phyloP scores from a whole-genome alignment of 495 filamentous ascomycete species.

The Penicillium steckii region DNA sequence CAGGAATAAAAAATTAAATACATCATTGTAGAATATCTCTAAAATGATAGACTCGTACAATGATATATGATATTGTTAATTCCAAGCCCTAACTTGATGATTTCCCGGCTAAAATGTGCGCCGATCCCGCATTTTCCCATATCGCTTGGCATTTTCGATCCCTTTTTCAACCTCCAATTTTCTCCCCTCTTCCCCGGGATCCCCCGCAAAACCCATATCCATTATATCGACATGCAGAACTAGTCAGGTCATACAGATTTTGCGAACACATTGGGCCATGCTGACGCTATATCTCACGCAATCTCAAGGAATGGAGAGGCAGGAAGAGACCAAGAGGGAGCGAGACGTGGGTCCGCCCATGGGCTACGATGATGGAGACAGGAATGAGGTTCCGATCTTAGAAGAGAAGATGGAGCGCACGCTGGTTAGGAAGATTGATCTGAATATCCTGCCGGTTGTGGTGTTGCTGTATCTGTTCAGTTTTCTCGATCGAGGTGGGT shows the following conservation, averaged over 20 bases:
- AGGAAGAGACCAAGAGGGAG: background rate
- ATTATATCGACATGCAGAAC: background rate
- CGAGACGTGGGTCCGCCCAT: conserved; percentile 8
- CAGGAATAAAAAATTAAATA: too few relatives aligned
- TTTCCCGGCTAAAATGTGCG: background rate
- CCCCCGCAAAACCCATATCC: background rate
- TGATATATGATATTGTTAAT: too few relatives aligned
- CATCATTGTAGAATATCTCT: too few relatives aligned
- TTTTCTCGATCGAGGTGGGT: conserved; percentile 59
- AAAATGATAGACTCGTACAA: too few relatives aligned
- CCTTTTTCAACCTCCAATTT: background rate
- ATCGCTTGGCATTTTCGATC: background rate
- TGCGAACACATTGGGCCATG: too few relatives aligned
- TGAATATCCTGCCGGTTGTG: conserved; percentile 59
- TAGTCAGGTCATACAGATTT: background rate
- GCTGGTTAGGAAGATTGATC: conserved; percentile 55
- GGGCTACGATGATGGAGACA: background rate
- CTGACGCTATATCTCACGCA: background rate
- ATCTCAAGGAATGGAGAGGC: conserved; percentile 7
- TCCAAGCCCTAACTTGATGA: too few relatives aligned
- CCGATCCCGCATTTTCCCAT: background rate
- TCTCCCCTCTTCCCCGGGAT: background rate
- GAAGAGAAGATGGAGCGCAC: conserved; percentile 38
- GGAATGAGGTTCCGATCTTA: background rate
- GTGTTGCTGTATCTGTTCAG: conserved; percentile 62